Evolutionary conservation across 2,329 filamentous ascomycete genomes (phyloP).

Genomic region (Juglanconis sp.): DNA sequence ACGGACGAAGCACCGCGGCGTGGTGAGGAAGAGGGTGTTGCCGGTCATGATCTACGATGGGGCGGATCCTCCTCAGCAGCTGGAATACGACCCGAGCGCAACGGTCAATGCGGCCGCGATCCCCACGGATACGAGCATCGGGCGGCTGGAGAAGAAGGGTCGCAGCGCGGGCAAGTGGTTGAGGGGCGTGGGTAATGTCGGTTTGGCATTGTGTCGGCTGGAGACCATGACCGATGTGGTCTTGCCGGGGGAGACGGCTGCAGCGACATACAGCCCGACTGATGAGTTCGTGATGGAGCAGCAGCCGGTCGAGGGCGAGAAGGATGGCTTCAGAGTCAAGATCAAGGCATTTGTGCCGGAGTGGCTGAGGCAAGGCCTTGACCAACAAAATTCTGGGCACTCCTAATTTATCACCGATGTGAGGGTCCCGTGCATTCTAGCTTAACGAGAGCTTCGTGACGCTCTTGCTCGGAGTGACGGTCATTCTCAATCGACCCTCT

Average conservation of each 20-base stretch:
- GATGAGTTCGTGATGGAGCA: conserved; percentile 57
- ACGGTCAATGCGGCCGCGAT: conserved; percentile 32
- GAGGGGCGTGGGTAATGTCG: conserved; percentile 76
- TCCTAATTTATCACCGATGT: not conserved
- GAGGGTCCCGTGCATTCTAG: not conserved
- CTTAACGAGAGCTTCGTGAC: too few species aligned
- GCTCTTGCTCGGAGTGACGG: too few species aligned
- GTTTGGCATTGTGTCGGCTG: conserved; percentile 79
- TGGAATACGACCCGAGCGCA: conserved; percentile 41
- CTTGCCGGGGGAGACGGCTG: conserved; percentile 65
- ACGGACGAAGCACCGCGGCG: conserved; percentile 87
- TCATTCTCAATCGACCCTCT: too few species aligned
- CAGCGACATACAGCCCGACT: conserved; percentile 57
- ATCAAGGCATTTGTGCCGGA: conserved; percentile 80
- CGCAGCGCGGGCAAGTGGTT: conserved; percentile 81
- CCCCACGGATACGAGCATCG: conserved; percentile 47
- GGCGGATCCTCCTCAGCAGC: conserved; percentile 30
- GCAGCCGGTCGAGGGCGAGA: conserved; percentile 39
- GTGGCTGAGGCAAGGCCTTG: conserved; percentile 58
- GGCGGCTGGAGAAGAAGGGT: conserved; percentile 51
- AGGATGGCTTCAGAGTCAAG: conserved; percentile 49
- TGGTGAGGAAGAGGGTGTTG: conserved; percentile 85
- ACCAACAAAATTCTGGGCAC: conserved; percentile 20
- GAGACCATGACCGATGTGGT: conserved; percentile 85
- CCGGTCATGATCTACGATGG: conserved; percentile 70